A percentile compares a stretch with the other conserved stretches of the same genome.
Conservation (phyloP, 768 basidiomycete species). For the Lyophyllum shimeji region DNA sequence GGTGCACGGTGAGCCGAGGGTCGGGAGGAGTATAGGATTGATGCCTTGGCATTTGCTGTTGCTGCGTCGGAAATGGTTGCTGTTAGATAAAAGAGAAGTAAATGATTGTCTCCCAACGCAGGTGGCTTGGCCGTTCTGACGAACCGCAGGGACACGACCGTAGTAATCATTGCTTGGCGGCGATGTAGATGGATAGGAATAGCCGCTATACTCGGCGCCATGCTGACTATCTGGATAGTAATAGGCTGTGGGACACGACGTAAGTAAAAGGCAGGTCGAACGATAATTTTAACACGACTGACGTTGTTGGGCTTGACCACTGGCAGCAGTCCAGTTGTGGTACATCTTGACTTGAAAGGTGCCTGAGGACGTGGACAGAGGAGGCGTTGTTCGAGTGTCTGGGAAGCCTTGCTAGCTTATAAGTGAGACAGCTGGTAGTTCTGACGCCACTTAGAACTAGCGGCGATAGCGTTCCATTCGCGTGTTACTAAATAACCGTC, state of each 20-base stretch:
- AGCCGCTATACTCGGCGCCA: background rate
- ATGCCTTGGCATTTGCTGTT: slow-evolving; percentile 1
- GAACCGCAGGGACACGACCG: slow-evolving; percentile 9
- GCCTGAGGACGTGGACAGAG: background rate
- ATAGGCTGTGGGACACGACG: slow-evolving; percentile 3
- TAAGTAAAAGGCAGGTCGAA: background rate
- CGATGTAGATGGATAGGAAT: slow-evolving; percentile 1
- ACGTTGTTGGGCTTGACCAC: slow-evolving; percentile 9
- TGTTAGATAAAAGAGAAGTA: slow-evolving; percentile 2
- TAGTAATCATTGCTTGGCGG: slow-evolving; percentile 10
- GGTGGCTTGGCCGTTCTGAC: background rate
- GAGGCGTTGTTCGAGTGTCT: slow-evolving; percentile 1
- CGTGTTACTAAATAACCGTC: slow-evolving; percentile 17
- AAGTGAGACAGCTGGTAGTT: slow-evolving; percentile 1
- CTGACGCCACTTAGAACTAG: background rate
- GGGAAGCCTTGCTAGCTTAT: slow-evolving; percentile 7
- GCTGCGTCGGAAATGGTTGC: slow-evolving; percentile 2
- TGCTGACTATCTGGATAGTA: slow-evolving; percentile 10
- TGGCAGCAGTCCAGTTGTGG: slow-evolving; percentile 10
- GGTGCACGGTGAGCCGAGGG: slow-evolving; percentile 19
- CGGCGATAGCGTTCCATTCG: slow-evolving; percentile 6
- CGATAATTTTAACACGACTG: background rate
- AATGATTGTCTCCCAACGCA: background rate
- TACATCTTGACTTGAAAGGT: slow-evolving; percentile 13
- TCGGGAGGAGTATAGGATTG: slow-evolving; percentile 11